Conservation (phyloP, 192 early-diverging fungal genomes). For the Radiomyces spectabilis region DNA sequence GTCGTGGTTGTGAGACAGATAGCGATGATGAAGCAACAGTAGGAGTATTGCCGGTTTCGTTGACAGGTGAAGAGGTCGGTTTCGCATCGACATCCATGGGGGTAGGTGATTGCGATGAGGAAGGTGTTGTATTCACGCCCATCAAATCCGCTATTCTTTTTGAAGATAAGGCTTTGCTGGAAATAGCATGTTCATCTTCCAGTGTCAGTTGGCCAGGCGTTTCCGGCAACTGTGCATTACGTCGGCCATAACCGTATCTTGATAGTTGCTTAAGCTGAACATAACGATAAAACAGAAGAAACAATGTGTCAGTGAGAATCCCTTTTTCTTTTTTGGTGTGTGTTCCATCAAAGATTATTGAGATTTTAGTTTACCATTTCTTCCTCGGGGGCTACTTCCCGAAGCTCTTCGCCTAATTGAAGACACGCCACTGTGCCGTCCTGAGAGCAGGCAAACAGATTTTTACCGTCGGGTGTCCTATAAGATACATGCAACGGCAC, state of each 20-base stretch:
- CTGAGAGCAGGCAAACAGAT: conserved; percentile 82
- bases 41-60: background rate
- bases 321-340: background rate
- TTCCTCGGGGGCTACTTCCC: conserved; percentile 47
- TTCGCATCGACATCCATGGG: background rate
- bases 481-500: background rate
- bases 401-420: conserved; percentile 66
- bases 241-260: conserved; percentile 38
- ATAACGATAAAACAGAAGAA: background rate
- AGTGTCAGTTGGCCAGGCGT: conserved; percentile 55
- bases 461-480: conserved; percentile 67
- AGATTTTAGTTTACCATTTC: conserved; percentile 70
- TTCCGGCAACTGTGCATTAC: conserved; percentile 46
- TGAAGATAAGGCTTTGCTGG: conserved; percentile 10
- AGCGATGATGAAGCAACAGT: no score
- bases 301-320: background rate
- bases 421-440: conserved; percentile 83
- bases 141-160: conserved; percentile 22
- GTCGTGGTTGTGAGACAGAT: no score
- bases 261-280: conserved; percentile 37
- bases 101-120: background rate
- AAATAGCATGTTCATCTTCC: conserved; percentile 42
- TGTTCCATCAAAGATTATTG: background rate
- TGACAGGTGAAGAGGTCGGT: background rate
- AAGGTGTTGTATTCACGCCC: conserved; percentile 8